phyloP scores from a whole-genome alignment of 2,329 filamentous ascomycete genomes.

The Byssochlamys sp. region DNA sequence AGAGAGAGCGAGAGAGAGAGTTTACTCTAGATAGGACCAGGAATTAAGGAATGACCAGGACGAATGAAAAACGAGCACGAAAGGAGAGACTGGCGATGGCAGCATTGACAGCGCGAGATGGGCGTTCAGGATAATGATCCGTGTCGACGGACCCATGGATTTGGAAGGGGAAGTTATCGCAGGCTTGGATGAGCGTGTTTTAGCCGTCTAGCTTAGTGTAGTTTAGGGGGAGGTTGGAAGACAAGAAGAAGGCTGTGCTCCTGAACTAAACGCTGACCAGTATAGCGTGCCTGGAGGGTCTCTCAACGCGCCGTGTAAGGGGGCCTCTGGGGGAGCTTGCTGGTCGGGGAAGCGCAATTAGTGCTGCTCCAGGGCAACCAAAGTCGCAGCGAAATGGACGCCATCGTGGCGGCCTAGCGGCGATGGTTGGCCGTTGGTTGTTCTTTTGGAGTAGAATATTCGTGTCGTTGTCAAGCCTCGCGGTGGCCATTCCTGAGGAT shows the following conservation, averaged over 20 bases:
- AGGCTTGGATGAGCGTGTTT: not conserved
- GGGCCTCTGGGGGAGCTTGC: not conserved
- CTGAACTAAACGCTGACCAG: not conserved
- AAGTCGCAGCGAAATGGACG: not conserved
- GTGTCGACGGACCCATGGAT: slow-evolving; percentile 3
- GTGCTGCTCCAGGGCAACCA: not conserved
- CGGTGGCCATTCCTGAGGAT: not conserved
- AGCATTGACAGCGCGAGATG: not conserved
- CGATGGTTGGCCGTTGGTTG: not conserved
- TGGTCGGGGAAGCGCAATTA: not conserved
- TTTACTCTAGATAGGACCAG: not conserved
- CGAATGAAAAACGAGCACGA: not conserved
- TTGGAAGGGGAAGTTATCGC: slow-evolving; percentile 6
- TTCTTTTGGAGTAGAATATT: not conserved
- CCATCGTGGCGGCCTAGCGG: not conserved
- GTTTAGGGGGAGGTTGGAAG: no score
- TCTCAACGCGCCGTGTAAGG: not conserved
- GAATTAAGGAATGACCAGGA: not conserved
- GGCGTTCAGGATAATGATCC: not conserved
- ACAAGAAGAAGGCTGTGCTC: not conserved
- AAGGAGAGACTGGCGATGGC: not conserved
- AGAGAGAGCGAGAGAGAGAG: not conserved
- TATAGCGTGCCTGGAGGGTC: not conserved
- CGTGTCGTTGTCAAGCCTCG: not conserved
- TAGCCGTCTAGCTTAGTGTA: no score